A percentile compares a stretch with the other conserved stretches of the same genome.
phyloP scores from a whole-genome alignment of 306 rosid genomes.

The Corylus avellana region DNA sequence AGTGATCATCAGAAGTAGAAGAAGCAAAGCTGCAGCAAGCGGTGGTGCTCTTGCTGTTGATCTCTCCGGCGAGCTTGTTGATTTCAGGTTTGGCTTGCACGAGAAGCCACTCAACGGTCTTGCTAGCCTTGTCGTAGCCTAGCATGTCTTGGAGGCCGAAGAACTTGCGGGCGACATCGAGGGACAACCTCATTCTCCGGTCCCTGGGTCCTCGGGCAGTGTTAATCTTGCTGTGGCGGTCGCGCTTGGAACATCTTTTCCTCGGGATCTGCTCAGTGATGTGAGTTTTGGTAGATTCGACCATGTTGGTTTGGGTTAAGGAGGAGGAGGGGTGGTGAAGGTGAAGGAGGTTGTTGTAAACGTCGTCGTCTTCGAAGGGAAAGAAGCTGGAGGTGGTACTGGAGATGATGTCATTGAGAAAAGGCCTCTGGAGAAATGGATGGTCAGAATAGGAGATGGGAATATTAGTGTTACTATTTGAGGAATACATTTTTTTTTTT shows the following conservation, averaged over 20 bases:
- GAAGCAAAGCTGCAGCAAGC: slow-evolving; percentile 16
- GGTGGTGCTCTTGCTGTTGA: slow-evolving; percentile 25
- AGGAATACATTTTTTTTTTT: slow-evolving; percentile 40
- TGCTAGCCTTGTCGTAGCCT: slow-evolving; percentile 86
- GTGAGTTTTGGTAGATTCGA: slow-evolving; percentile 17
- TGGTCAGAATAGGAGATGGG: slow-evolving; percentile 53
- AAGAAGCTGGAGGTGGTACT: slow-evolving; percentile 30
- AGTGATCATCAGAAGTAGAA: slow-evolving; percentile 61
- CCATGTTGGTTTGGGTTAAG: slow-evolving; percentile 8
- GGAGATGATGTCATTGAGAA: slow-evolving; percentile 40
- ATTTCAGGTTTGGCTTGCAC: slow-evolving; percentile 56
- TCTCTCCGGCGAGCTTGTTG: slow-evolving; percentile 49
- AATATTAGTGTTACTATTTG: slow-evolving; percentile 44
- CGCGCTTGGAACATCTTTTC: slow-evolving; percentile 60
- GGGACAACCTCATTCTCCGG: slow-evolving; percentile 85
- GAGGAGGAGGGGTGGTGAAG: slow-evolving; percentile 28
- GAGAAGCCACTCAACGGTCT: slow-evolving; percentile 87
- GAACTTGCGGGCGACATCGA: slow-evolving; percentile 69
- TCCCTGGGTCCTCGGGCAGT: slow-evolving; percentile 72
- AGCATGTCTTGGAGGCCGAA: slow-evolving; percentile 84
- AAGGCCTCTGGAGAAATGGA: slow-evolving; percentile 35
- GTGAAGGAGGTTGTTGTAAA: slow-evolving; percentile 34
- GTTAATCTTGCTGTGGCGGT: slow-evolving; percentile 88
- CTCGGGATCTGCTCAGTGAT: slow-evolving; percentile 37
- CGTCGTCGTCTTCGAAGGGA: slow-evolving; percentile 47